Percentiles rank a stretch among this genome's conserved stretches.
phyloP scores from a whole-genome alignment of 75 land plant species.

The Selaginella moellendorffii region DNA sequence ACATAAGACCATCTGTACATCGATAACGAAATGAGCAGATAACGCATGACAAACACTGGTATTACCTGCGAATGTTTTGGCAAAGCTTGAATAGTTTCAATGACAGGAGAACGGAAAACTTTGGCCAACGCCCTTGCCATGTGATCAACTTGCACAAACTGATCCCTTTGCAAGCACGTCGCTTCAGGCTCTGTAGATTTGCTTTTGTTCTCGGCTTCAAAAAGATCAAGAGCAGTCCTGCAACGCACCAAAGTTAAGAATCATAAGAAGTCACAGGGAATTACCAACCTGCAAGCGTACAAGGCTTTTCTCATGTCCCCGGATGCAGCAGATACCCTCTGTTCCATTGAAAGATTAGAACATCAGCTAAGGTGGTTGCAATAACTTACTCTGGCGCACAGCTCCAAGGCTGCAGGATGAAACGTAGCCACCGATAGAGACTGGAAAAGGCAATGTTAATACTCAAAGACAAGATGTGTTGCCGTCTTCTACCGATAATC shows the following conservation, averaged over 20 bases:
- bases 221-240: not conserved
- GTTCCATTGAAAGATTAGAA: not conserved
- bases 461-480: not conserved
- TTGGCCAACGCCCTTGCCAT: constrained; percentile 74
- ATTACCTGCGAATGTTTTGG: constrained; percentile 92
- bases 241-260: not conserved
- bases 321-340: constrained; percentile 74
- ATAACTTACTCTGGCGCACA: constrained; percentile 86
- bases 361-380: not conserved
- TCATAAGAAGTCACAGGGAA: not conserved
- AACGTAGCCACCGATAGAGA: constrained; percentile 44
- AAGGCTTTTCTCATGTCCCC: constrained; percentile 95
- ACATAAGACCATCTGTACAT: constrained; percentile 68
- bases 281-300: constrained; percentile 62
- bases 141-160: constrained; percentile 51
- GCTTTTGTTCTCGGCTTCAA: not conserved
- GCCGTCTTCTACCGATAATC: constrained; percentile 45
- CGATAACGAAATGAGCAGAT: not conserved
- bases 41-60: not conserved
- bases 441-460: constrained; percentile 12
- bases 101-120: constrained; percentile 52
- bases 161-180: not conserved
- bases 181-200: not conserved
- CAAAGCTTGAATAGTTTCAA: constrained; percentile 69
- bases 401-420: constrained; percentile 73